Evolutionary conservation across 441 rosid species (phyloP).

Genomic region (Populus hybrid): DNA sequence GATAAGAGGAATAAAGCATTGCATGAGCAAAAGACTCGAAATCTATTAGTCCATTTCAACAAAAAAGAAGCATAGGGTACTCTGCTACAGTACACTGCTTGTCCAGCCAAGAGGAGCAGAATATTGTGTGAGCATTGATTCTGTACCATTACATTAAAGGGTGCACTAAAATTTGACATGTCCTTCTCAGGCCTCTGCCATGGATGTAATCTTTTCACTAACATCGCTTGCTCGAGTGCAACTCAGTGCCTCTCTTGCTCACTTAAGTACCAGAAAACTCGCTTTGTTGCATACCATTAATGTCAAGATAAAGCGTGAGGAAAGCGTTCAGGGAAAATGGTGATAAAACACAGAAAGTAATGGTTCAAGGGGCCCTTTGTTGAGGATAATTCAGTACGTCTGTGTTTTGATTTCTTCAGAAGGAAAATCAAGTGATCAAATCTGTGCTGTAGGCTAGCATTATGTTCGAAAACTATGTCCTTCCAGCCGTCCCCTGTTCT

Average conservation of each 20-base stretch:
- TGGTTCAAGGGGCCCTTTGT: neutral
- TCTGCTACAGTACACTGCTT: constrained; percentile 24
- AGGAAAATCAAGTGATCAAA: neutral
- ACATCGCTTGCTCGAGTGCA: neutral
- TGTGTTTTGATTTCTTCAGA: neutral
- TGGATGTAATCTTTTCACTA: neutral
- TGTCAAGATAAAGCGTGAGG: too few relatives aligned
- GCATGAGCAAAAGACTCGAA: constrained; percentile 14
- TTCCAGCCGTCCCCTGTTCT: neutral
- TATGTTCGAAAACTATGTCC: neutral
- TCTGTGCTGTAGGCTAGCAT: neutral
- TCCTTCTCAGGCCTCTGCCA: constrained; percentile 30
- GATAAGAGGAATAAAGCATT: neutral
- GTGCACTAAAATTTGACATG: constrained; percentile 27
- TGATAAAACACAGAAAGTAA: neutral
- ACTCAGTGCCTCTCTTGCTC: too few relatives aligned
- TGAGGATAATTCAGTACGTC: neutral
- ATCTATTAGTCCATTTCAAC: constrained; percentile 1
- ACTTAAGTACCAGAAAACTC: too few relatives aligned
- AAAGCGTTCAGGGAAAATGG: neutral
- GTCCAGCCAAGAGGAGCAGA: constrained; percentile 32
- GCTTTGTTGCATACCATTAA: too few relatives aligned
- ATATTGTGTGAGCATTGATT: constrained; percentile 18
- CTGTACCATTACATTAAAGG: constrained; percentile 25
- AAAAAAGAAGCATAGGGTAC: constrained; percentile 25